Evolutionary conservation across 2,329 filamentous ascomycete genomes (phyloP).

Genomic region (Hypoxylon sp.): DNA sequence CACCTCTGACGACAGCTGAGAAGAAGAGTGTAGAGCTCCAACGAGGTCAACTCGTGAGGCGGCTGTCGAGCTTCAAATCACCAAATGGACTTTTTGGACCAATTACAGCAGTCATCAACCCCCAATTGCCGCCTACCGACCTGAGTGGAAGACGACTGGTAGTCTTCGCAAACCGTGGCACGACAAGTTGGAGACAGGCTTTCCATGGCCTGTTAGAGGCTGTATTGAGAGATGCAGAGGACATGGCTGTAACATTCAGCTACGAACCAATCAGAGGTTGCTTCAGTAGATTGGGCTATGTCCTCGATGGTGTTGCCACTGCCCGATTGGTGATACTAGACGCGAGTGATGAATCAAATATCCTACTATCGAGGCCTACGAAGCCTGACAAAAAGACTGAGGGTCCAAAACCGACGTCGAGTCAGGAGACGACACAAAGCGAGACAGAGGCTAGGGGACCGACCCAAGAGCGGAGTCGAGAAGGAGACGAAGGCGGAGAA

Average conservation of each 20-base stretch:
- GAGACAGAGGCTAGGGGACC: conserved; percentile 17
- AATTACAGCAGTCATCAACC: conserved; percentile 56
- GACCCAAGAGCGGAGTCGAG: conserved; percentile 22
- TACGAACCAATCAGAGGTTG: conserved; percentile 69
- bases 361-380: conserved; percentile 59
- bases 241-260: conserved; percentile 70
- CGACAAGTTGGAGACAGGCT: conserved; percentile 67
- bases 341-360: conserved; percentile 64
- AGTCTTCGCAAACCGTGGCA: conserved; percentile 47
- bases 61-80: conserved; percentile 61
- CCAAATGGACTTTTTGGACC: conserved; percentile 66
- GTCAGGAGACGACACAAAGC: conserved; percentile 25
- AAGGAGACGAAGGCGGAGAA: conserved; percentile 16
- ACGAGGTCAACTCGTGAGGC: conserved; percentile 62
- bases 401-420: conserved; percentile 13
- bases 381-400: conserved; percentile 26
- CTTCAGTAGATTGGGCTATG: conserved; percentile 63
- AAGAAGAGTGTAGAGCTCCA: conserved; percentile 62
- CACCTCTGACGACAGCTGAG: conserved; percentile 55
- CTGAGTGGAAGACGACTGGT: conserved; percentile 21
- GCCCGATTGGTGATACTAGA: conserved; percentile 70
- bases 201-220: conserved; percentile 71
- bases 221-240: conserved; percentile 71
- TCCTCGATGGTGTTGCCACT: conserved; percentile 67
- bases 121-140: conserved; percentile 30